Conservation (phyloP, 768 basidiomycete species). For the Cystobasidium onofrii region DNA sequence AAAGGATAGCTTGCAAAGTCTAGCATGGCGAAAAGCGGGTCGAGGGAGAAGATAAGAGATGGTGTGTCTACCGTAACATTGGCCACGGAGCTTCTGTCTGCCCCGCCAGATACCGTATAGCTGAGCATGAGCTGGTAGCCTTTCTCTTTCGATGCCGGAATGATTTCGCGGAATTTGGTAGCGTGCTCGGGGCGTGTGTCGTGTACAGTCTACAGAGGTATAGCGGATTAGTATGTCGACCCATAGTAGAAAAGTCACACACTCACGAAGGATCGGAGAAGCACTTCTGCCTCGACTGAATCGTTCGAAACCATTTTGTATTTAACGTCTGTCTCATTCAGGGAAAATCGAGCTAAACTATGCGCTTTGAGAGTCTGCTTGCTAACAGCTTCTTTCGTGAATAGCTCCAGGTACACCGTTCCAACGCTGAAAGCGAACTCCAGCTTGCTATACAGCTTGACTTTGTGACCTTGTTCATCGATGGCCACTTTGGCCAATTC, state of each 20-base stretch:
- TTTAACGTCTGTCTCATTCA: constrained; percentile 69
- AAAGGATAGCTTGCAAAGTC: constrained; percentile 68
- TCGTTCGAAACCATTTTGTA: constrained; percentile 74
- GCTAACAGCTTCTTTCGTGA: constrained; percentile 58
- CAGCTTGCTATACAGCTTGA: constrained; percentile 58
- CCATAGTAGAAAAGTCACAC: not conserved
- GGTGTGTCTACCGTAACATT: constrained; percentile 87
- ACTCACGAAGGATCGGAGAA: constrained; percentile 69
- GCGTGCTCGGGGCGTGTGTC: constrained; percentile 67
- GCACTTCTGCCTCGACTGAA: constrained; percentile 74
- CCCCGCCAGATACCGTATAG: constrained; percentile 66
- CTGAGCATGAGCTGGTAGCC: constrained; percentile 86
- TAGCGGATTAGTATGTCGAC: not conserved
- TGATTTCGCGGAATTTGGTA: constrained; percentile 85
- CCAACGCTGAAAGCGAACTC: constrained; percentile 66
- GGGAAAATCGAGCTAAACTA: constrained; percentile 75
- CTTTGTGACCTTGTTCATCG: constrained; percentile 37
- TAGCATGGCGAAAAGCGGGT: constrained; percentile 79
- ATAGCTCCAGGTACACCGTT: constrained; percentile 74
- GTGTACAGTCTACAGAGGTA: constrained; percentile 54
- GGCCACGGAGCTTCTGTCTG: constrained; percentile 56
- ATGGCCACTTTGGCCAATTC: constrained; percentile 45
- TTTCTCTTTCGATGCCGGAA: constrained; percentile 79
- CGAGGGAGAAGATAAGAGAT: constrained; percentile 79
- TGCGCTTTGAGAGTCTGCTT: constrained; percentile 59